These are phyloP conservation scores for Odonthalia washingtoniensis DNA, from an alignment of 31 red algal genomes.

Conservation along the genomic window DNA sequence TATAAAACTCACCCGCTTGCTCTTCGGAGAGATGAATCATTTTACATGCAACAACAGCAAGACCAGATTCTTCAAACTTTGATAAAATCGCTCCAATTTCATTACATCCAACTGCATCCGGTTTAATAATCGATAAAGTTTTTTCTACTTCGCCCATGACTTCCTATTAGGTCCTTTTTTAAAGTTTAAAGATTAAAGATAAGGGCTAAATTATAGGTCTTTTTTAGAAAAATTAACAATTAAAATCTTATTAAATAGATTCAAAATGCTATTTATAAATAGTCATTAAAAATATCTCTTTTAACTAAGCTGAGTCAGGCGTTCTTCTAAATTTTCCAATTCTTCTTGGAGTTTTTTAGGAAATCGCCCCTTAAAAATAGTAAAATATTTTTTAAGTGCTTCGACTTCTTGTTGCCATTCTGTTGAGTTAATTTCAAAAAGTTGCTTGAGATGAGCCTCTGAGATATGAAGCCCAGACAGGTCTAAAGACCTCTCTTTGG, in stretches of 20 bases:
- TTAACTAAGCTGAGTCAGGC: not conserved
- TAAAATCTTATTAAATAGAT: no score
- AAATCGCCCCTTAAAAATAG: not conserved
- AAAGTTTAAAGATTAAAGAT: no score
- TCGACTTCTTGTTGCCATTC: not conserved
- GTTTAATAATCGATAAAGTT: constrained; percentile 92
- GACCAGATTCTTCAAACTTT: constrained; percentile 87
- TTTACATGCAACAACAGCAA: constrained; percentile 81
- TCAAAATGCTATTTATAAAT: no score
- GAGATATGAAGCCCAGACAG: not conserved
- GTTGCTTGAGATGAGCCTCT: not conserved
- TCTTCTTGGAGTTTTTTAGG: not conserved
- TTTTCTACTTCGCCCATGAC: constrained; percentile 36
- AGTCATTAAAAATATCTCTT: no score
- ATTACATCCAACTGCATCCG: constrained; percentile 86
- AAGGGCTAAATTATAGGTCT: no score
- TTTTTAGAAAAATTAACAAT: no score
- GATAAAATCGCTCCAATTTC: constrained; percentile 87
- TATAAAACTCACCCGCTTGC: constrained; percentile 86
- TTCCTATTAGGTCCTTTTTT: no score
- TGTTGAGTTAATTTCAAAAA: not conserved
- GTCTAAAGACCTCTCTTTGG: constrained; percentile 15
- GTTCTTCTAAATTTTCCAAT: not conserved
- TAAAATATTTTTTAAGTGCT: constrained; percentile 3
- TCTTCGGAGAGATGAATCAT: constrained; percentile 59